A percentile compares a stretch with the other conserved stretches of the same genome.
Conservation (phyloP, 108 stramenopile species). For the Fragilaria crotonensis region DNA sequence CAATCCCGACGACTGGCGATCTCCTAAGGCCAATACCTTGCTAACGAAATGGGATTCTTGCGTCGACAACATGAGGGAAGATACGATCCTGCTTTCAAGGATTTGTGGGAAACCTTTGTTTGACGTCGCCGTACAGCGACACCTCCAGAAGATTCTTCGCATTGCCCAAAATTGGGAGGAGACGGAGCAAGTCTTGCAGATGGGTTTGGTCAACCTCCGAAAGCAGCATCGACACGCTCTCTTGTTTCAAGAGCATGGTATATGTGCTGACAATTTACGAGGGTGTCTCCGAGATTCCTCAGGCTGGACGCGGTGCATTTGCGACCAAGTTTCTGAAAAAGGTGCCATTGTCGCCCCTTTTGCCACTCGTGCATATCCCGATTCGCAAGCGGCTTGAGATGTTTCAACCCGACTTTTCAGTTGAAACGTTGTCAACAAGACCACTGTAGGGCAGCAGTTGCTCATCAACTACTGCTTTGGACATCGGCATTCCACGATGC, state of each 20-base stretch:
- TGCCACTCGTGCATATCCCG: constrained; percentile 37
- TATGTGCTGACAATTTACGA: constrained; percentile 56
- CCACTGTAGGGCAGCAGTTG: constrained; percentile 11
- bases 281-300: constrained; percentile 3
- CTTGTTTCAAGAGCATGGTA: constrained; percentile 43
- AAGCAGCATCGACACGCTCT: constrained; percentile 13
- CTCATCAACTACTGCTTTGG: constrained; percentile 58
- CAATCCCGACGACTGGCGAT: constrained; percentile 25
- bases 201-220: constrained; percentile 13
- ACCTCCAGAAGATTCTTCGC: background rate
- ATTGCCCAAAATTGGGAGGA: constrained; percentile 9
- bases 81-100: background rate
- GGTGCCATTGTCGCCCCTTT: constrained; percentile 45
- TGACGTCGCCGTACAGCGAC: background rate
- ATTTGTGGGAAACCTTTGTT: background rate
- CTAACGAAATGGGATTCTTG: constrained; percentile 10
- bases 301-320: constrained; percentile 64
- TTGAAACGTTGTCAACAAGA: background rate
- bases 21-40: constrained; percentile 17
- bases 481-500: constrained; percentile 48
- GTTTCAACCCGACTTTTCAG: background rate
- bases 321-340: constrained; percentile 26
- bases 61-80: background rate
- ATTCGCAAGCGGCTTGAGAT: constrained; percentile 8
- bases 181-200: background rate